Evolutionary conservation across 129 eudicot species (phyloP), one percentile per base, ranked within the genome.

Genomic region (Saposhnikovia divaricata): DNA sequence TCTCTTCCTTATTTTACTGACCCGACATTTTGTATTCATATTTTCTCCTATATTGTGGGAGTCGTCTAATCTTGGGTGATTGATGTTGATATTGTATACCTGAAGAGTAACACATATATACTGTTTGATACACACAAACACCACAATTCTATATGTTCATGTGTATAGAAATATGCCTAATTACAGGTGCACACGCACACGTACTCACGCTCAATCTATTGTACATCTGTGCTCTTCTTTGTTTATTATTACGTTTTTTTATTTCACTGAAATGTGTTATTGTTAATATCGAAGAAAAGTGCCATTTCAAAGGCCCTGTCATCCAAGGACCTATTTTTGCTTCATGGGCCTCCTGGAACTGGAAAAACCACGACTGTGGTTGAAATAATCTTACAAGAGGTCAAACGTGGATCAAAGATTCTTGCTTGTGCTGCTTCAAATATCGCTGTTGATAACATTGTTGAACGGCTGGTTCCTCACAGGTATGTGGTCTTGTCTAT

Each of bases 281-380:
- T 69, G 78, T 80, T 81, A 16, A 72, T 43, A 81, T 85, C 82
- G 34, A 85, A 95, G 98, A 95, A 89, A 95, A 97, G 88, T 86
- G 98, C 98, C 53, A 82, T 95, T 80, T 78, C 87, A 77, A 95
- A 92, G 82, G 97, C 98, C 43, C 65, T 95, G 74, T 89, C 96
- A 81, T 95, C 98, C 86, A 95, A 92, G 87, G 96, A 95, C 77
- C 72, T 95, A 48, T 92, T 95, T 86, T 89, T 95, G 92, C 87
- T 95, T 74, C 98, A 95, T 77, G 98, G 98, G 47, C 98, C 98
- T 83, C 98, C 98, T 92, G 98, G 98, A 85, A 95, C 98, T 73
- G 98, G 98, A 72, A 95, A 95, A 83, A 95, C 98, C 45, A 95
- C 98, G 18, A 95, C 98, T 39, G 97, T 95, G 25, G 94, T 95